Evolutionary conservation across 306 rosid genomes (phyloP), one percentile per base, ranked within the genome.

Genomic region (Myrica gale): DNA sequence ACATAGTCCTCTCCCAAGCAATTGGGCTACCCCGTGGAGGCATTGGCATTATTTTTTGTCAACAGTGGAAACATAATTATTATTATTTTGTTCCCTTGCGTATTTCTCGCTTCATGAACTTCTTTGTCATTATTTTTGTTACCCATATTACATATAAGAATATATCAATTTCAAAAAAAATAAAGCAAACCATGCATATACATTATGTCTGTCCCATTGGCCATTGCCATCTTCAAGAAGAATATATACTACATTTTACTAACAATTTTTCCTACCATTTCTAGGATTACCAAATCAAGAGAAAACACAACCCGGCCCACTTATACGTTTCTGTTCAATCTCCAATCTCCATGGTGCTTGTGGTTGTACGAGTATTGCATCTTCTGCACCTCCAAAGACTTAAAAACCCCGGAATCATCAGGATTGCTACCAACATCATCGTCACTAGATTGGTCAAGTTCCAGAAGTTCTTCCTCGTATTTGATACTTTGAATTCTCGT

Each of bases 331-430:
- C 46, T 74, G 16, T 62, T 68, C 9, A 75, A 60, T 77, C 62
- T 85, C 66, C 75, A 68, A 54, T 73, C 76, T 44, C 68, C 84
- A 17, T 12, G 9, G 41, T 26, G 75, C 71, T 70, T 85, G 63
- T 70, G 37, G 37, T 32, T 32, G 37, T 2, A 32, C 37, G 37
- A 32, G 37, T 32, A 2, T 51, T 80, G 74, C 80, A 85, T 88
- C 76, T 83, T 91, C 39, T 87, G 92, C 19, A 83, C 91, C 60
- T 86, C 84, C 58, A 88, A 74, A 26, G 93, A 97, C 87, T 96
- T 91, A 45, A 93, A 93, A 77, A 89, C 88, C 57, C 97, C 97
- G 80, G 78, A 87, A 23, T 83, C 88, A 46, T 78, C 82, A 20
- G 3, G 46, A 32, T 0, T 76, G 45, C 76, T 88, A 71, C 68